phyloP scores from a whole-genome alignment of 257 asterid genomes.

The Asclepias syriaca region DNA sequence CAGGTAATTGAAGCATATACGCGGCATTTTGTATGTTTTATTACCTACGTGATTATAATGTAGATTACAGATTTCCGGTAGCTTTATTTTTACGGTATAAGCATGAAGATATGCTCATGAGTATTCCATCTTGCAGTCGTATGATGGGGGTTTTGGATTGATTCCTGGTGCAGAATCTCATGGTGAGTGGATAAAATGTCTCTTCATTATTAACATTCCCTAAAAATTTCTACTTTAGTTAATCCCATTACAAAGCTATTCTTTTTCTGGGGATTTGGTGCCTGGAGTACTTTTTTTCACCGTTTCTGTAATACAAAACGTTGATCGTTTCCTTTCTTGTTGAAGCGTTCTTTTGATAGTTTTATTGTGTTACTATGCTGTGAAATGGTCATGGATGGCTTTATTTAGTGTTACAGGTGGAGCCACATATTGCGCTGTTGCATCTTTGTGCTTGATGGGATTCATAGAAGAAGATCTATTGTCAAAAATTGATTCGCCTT shows the following conservation, averaged over 20 bases:
- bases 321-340: neutral
- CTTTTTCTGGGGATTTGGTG: neutral
- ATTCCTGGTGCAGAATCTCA: constrained; percentile 92
- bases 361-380: neutral
- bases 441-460: constrained; percentile 93
- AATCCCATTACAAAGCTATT: neutral
- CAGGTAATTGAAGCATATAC: constrained; percentile 45
- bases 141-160: constrained; percentile 95
- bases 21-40: neutral
- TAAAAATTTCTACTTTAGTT: neutral
- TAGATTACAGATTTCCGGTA: constrained; percentile 1
- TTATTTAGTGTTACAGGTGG: constrained; percentile 93
- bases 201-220: neutral
- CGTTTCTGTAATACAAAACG: neutral
- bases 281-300: neutral
- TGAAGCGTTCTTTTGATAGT: neutral
- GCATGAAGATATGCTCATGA: constrained; percentile 8
- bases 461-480: constrained; percentile 57
- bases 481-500: constrained; percentile 36
- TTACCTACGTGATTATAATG: neutral
- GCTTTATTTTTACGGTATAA: constrained; percentile 15
- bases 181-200: constrained; percentile 59
- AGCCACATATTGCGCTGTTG: constrained; percentile 96
- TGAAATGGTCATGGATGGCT: constrained; percentile 46
- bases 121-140: constrained; percentile 57